These are phyloP conservation scores for Onygenales sp. DNA, from an alignment of 2,329 filamentous ascomycete species.

Conservation along the genomic window DNA sequence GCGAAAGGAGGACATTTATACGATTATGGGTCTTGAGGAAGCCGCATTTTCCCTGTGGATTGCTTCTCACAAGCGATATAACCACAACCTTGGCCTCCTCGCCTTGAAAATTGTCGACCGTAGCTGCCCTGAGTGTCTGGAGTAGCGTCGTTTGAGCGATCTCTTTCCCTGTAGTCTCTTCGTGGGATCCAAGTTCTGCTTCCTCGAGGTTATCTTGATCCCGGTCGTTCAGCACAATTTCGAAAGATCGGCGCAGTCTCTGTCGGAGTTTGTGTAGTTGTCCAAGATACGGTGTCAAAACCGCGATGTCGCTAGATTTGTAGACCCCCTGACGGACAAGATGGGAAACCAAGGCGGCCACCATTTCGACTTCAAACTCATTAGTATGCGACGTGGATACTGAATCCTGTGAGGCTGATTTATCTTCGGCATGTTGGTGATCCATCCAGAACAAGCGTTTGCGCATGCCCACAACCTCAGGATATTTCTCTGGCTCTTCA, in stretches of 20 bases:
- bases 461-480: conserved; percentile 14
- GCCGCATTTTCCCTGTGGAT: conserved; percentile 15
- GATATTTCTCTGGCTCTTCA: conserved; percentile 6
- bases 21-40: conserved; percentile 24
- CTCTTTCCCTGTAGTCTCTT: neutral
- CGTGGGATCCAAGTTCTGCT: conserved; percentile 11
- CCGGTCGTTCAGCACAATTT: conserved; percentile 20
- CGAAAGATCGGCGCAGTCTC: neutral
- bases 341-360: conserved; percentile 16
- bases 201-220: conserved; percentile 14
- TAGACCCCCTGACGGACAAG: conserved; percentile 18
- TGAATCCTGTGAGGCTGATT: neutral
- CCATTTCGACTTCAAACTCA: conserved; percentile 20
- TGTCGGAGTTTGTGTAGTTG: conserved; percentile 16
- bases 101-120: conserved; percentile 24
- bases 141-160: neutral
- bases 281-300: conserved; percentile 22
- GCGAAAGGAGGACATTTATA: conserved; percentile 24
- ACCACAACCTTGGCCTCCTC: conserved; percentile 26
- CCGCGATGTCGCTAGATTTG: conserved; percentile 18
- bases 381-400: conserved; percentile 18
- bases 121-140: neutral
- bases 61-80: conserved; percentile 23
- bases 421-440: conserved; percentile 15
- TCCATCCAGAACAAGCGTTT: conserved; percentile 21